Evolutionary conservation across 495 filamentous ascomycete species (phyloP), one percentile per base, ranked within the genome.

Genomic region (Ramalina intermedia): DNA sequence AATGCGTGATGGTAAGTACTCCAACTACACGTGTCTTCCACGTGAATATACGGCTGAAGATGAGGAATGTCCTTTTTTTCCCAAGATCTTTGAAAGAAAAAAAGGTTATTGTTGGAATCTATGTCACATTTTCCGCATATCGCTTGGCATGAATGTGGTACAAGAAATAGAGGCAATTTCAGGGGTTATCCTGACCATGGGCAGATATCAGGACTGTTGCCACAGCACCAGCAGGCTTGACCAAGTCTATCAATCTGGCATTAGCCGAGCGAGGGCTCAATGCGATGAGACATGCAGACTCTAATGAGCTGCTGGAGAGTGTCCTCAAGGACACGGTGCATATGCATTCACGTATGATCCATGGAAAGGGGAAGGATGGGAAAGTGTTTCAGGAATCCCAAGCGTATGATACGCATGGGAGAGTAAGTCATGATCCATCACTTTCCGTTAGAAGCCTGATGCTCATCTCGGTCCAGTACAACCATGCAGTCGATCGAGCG

Each of bases 331-430:
- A 83, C 41, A 85, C 90, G 0, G 86, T 95, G 47, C 93, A 93
- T 6, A 94, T 99, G 86, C 67, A 81, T 51, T 90, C 89, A 9
- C 86, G 91, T n/a, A 96, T 96, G 91, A 91, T 99, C 45, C 91
- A 99, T 60, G 81, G 85, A 20, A 70, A 71, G 52, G 69, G 69
- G n/a, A 59, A 70, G 24, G 63, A 73, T 27, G 84, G 83, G 20
- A 62, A 79, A 16, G 63, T 91, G 9, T 85, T 78, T 59, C 80
- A 91, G 54, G 78, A 84, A 49, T 65, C 84, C 17, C 91, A 99
- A 63, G 73, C 78, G 23, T 99, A 99, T 64, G 91, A 96, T 64
- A 75, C 84, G 4, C 84, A 93, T 55, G 90, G 89, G 51, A 76
- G 84, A 60, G 87, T 93, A 73, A 58, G 72, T 57, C 27, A 33